A percentile compares a stretch with the other conserved stretches of the same genome.
Conservation (phyloP, 73 alveolate species). For the Uronychia binucleata region DNA sequence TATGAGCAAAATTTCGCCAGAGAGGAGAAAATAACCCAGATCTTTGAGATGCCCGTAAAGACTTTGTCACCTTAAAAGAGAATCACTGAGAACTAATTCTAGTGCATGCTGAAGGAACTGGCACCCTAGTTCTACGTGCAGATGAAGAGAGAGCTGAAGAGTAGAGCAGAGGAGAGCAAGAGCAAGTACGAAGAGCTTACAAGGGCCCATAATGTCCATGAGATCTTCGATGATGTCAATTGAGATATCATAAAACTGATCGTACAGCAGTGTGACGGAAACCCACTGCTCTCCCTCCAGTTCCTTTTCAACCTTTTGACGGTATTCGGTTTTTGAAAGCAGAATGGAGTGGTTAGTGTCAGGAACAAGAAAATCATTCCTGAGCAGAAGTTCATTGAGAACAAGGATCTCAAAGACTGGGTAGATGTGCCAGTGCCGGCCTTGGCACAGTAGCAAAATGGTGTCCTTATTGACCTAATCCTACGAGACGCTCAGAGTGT, state of each 20-base stretch:
- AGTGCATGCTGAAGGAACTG: neutral
- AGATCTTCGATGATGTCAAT: slow-evolving; percentile 26
- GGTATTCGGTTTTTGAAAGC: slow-evolving; percentile 3
- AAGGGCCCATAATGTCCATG: slow-evolving; percentile 16
- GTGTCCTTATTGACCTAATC: slow-evolving; percentile 39
- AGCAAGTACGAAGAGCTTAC: slow-evolving; percentile 22
- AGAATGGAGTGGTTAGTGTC: slow-evolving; percentile 29
- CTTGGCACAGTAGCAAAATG: slow-evolving; percentile 16
- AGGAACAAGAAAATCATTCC: slow-evolving; percentile 23
- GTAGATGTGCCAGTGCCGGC: slow-evolving; percentile 56
- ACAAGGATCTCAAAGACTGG: slow-evolving; percentile 54
- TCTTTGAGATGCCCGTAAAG: neutral
- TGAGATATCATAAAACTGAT: slow-evolving; percentile 29
- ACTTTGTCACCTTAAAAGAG: neutral
- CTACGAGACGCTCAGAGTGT: slow-evolving; percentile 17
- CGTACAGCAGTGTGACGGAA: slow-evolving; percentile 60
- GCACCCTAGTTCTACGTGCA: neutral
- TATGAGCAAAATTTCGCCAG: neutral
- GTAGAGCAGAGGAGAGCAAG: slow-evolving; percentile 31
- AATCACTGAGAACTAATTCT: neutral
- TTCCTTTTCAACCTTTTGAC: slow-evolving; percentile 43
- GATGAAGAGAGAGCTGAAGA: slow-evolving; percentile 45
- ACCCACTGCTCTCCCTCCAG: slow-evolving; percentile 44
- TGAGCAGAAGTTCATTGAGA: slow-evolving; percentile 16
- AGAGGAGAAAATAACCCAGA: neutral